A percentile compares a stretch with the other conserved stretches of the same genome.
These are phyloP conservation scores for Inga laurina DNA, from an alignment of 306 rosid species.

Conservation along the genomic window DNA sequence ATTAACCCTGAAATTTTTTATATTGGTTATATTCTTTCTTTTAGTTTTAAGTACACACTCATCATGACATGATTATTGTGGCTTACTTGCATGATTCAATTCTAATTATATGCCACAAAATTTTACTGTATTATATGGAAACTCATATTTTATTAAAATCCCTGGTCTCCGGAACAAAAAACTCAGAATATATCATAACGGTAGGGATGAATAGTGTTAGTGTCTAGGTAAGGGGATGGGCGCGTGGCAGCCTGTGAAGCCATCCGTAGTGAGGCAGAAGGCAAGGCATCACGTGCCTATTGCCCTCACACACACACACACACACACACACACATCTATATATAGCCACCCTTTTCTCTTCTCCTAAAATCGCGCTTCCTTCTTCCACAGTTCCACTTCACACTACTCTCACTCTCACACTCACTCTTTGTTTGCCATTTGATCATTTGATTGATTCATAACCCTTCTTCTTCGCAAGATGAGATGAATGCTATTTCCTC, in stretches of 20 bases:
- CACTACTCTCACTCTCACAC: background rate
- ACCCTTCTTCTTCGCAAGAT: background rate
- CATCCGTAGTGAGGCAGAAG: background rate
- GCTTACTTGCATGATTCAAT: too few species aligned
- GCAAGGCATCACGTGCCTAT: conserved; percentile 23
- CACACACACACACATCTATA: background rate
- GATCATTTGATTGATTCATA: background rate
- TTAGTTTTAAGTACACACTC: too few species aligned
- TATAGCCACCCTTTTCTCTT: background rate
- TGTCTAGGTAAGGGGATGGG: background rate
- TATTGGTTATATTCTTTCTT: too few species aligned
- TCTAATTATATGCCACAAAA: too few species aligned
- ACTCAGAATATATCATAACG: background rate
- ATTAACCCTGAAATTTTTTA: too few species aligned
- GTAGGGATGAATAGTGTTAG: background rate
- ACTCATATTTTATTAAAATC: too few species aligned
- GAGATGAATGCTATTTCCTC: background rate
- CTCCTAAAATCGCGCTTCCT: background rate
- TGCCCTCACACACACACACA: background rate
- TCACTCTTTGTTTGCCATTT: background rate
- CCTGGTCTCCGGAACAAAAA: too few species aligned
- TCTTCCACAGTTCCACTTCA: background rate
- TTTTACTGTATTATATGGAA: too few species aligned
- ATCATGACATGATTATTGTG: too few species aligned
- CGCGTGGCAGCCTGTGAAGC: background rate